These are phyloP conservation scores for Discostella stelligeroides DNA, from an alignment of 108 stramenopile genomes.

Conservation along the genomic window DNA sequence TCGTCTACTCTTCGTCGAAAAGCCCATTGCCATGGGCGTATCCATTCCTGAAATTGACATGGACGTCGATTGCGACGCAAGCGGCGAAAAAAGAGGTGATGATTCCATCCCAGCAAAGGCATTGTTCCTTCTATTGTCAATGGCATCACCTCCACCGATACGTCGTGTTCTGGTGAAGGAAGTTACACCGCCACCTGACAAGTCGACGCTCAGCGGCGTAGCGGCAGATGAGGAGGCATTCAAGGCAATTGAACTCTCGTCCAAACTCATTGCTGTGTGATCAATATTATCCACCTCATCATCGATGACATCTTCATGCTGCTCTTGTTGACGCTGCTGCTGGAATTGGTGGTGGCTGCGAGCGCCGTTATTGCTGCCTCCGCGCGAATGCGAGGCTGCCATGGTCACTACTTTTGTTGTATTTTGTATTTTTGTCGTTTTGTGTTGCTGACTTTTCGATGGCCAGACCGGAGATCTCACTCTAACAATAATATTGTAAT, in stretches of 20 bases:
- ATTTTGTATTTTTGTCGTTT: no score
- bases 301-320: neutral
- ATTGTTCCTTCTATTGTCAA: neutral
- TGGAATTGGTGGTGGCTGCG: neutral
- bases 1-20: neutral
- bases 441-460: no score
- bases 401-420: neutral
- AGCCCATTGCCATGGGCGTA: slow-evolving; percentile 11
- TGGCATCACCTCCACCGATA: neutral
- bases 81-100: slow-evolving; percentile 7
- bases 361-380: neutral
- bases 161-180: slow-evolving; percentile 8
- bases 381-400: neutral
- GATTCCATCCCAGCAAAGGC: neutral
- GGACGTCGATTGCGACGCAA: slow-evolving; percentile 16
- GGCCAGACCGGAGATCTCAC: no score
- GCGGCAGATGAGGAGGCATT: neutral
- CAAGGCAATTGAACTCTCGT: slow-evolving; percentile 35
- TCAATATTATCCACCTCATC: neutral
- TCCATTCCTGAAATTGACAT: slow-evolving; percentile 27
- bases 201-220: slow-evolving; percentile 1
- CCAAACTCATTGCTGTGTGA: slow-evolving; percentile 43
- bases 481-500: no score
- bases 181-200: neutral
- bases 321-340: neutral